phyloP scores from a whole-genome alignment of 371 early-diverging fungal species.

The Parasitella parasitica region DNA sequence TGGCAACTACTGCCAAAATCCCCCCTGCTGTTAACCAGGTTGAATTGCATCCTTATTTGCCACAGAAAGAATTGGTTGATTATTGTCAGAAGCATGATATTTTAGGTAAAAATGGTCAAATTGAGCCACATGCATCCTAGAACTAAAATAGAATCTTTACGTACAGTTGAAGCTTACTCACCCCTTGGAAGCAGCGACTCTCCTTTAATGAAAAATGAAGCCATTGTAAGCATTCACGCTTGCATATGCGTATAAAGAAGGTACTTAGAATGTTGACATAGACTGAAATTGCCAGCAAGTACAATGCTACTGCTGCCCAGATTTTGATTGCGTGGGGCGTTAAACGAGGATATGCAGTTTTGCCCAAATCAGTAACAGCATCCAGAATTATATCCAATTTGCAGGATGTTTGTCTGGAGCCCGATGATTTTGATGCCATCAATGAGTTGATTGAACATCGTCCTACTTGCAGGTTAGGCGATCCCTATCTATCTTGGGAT shows the following conservation, averaged over 20 bases:
- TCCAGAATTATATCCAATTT: conserved; percentile 40
- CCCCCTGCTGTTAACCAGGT: conserved; percentile 53
- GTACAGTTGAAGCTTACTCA: conserved; percentile 34
- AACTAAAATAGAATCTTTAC: neutral
- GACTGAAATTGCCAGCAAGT: conserved; percentile 56
- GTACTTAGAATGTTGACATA: neutral
- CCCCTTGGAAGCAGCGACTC: conserved; percentile 38
- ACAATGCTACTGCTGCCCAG: conserved; percentile 67
- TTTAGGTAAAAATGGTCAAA: conserved; percentile 10
- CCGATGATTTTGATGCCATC: conserved; percentile 16
- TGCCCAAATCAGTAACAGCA: conserved; percentile 51
- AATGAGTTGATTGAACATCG: conserved; percentile 12
- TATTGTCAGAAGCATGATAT: conserved; percentile 31
- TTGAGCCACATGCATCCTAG: too few species aligned
- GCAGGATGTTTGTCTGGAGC: conserved; percentile 4
- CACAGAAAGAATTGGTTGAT: conserved; percentile 28
- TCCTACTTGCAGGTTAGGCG: conserved; percentile 8
- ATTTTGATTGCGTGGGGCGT: conserved; percentile 73
- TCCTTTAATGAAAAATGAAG: conserved; percentile 25
- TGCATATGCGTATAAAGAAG: neutral
- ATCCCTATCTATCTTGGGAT: conserved; percentile 18
- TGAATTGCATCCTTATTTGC: conserved; percentile 54
- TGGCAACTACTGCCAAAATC: conserved; percentile 32
- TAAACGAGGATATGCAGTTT: conserved; percentile 50
- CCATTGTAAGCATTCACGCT: conserved; percentile 14